Evolutionary conservation across 257 asterid species (phyloP).

Genomic region (Solanum tarapatanum): DNA sequence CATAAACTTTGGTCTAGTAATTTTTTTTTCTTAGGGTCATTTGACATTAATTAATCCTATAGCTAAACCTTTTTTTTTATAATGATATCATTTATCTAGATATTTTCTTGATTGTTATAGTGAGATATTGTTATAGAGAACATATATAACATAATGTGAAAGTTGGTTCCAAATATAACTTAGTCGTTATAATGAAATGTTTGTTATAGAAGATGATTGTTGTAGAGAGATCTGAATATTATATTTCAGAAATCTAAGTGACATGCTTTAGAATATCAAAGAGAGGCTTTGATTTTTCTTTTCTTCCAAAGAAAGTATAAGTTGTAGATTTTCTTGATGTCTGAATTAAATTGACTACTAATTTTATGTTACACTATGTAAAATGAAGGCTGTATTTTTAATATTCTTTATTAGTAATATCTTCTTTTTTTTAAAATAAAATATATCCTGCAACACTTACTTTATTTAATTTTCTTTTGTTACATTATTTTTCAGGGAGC

Average conservation of each 20-base stretch:
- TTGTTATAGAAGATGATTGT: too few species aligned
- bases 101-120: too few species aligned
- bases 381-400: background rate
- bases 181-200: too few species aligned
- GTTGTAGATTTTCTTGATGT: background rate
- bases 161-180: background rate
- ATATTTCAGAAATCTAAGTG: background rate
- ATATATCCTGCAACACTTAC: too few species aligned
- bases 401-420: background rate
- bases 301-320: background rate
- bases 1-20: background rate
- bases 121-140: too few species aligned
- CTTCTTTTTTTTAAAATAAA: too few species aligned
- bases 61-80: too few species aligned
- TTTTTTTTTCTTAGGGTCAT: background rate
- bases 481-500: conserved; percentile 24
- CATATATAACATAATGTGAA: too few species aligned
- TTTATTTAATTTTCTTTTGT: background rate
- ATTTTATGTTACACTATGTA: background rate
- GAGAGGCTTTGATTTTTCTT: background rate
- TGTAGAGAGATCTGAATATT: background rate
- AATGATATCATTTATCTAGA: too few species aligned
- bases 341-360: background rate
- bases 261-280: background rate
- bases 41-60: background rate